phyloP scores from a whole-genome alignment of 495 filamentous ascomycete genomes.

The Tuber borchii region DNA sequence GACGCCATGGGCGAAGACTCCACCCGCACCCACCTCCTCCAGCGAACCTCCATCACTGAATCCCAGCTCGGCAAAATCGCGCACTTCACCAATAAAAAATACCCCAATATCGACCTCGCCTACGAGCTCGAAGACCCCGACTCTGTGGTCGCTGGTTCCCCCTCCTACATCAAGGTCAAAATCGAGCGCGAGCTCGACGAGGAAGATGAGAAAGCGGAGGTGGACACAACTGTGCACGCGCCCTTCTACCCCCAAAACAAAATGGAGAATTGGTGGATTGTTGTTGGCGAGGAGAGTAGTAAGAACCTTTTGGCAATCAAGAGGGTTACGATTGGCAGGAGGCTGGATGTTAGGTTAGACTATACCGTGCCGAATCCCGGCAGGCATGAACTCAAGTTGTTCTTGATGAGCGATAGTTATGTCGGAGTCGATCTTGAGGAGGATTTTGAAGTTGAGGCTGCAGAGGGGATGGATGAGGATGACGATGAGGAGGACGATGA shows the following conservation, averaged over 20 bases:
- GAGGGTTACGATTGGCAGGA: constrained; percentile 75
- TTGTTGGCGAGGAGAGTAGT: constrained; percentile 83
- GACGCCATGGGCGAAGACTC: constrained; percentile 89
- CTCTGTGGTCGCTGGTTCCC: constrained; percentile 67
- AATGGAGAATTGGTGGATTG: constrained; percentile 96
- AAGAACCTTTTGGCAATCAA: constrained; percentile 88
- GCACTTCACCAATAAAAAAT: constrained; percentile 91
- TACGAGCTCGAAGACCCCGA: constrained; percentile 80
- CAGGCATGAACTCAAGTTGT: constrained; percentile 80
- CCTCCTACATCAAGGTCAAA: constrained; percentile 76
- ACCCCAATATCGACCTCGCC: constrained; percentile 85
- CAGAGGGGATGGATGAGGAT: constrained; percentile 93
- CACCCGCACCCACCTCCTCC: constrained; percentile 66
- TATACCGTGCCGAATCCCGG: constrained; percentile 81
- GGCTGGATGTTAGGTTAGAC: constrained; percentile 72
- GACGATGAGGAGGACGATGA: constrained; percentile 76
- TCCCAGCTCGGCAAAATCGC: constrained; percentile 81
- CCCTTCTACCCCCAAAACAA: constrained; percentile 90
- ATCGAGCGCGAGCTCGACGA: constrained; percentile 73
- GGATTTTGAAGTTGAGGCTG: constrained; percentile 72
- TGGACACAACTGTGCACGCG: constrained; percentile 81
- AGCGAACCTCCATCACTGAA: constrained; percentile 69
- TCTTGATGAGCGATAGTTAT: constrained; percentile 93
- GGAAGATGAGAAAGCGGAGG: constrained; percentile 57
- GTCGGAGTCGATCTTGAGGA: constrained; percentile 96